Base-by-base conservation (phyloP, 140 eudicot species). In the Senecio squalidus region DNA sequence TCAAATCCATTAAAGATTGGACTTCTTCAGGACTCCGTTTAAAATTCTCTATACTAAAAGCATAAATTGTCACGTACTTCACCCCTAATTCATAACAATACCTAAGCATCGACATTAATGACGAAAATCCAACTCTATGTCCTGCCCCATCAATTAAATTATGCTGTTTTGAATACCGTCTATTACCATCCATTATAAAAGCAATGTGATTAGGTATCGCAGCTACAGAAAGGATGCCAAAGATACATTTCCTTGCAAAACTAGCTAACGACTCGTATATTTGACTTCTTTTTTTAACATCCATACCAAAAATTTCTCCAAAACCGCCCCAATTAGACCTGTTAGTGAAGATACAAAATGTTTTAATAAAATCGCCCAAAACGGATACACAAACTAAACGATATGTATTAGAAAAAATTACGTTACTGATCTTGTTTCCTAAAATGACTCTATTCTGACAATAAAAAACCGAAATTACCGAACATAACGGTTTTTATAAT, bases 181-280 rank as follows among this genome's bases (percentile, higher is more conserved):
- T 70, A 39, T 85, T 85, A 10, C 95, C 90, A 48, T 85, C 95
- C 90, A 85, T 82, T 33, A 85, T 85, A 36, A 85, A 85, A 38
- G 90, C 87, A 16, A 85, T 67, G 58, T 85, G 90, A 13, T 39
- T 62, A 1, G 95, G 95, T 20, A 79, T 23, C 5, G 82, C 66
- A 23, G 84, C 82, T 29, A 60, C 34, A 0, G 90, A 82, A 63
- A 85, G 90, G 27, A 82, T 67, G 50, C 72, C 44, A 55, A 64
- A 76, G 3, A 82, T 29, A 63, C 79, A 85, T 62, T 56, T 79
- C 50, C 89, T 78, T 2, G 79, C 64, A 16, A 70, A 73, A n/a
- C 71, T 56, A 49, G 59, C 30, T 5, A 78, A 39, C 44, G 27
- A 45, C 26, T 67, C 77, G 23, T 70, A 33, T 44, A 68, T 11